phyloP scores from a whole-genome alignment of 495 filamentous ascomycete genomes.

The Letharia lupina region DNA sequence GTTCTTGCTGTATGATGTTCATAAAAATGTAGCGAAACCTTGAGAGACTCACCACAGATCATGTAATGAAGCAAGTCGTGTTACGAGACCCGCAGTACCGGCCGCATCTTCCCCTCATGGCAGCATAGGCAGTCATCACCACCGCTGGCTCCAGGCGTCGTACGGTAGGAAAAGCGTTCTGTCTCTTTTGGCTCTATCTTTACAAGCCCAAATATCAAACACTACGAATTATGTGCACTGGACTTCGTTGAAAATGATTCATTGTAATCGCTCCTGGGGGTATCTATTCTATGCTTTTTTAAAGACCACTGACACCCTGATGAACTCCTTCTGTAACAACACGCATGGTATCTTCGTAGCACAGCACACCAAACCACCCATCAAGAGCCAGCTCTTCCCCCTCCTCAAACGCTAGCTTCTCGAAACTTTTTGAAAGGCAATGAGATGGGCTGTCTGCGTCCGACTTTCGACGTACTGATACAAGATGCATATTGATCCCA shows the following conservation, averaged over 20 bases:
- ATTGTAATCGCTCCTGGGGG: not conserved
- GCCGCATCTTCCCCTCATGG: too few species aligned
- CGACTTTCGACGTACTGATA: not conserved
- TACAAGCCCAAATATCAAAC: not conserved
- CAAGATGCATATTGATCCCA: not conserved
- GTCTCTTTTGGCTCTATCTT: too few species aligned
- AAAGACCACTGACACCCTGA: not conserved
- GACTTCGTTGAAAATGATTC: not conserved
- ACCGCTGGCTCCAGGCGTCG: too few species aligned
- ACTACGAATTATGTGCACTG: not conserved
- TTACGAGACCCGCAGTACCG: too few species aligned
- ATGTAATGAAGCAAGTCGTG: too few species aligned
- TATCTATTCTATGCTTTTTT: constrained; percentile 11
- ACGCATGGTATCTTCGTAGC: not conserved
- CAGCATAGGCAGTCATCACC: too few species aligned
- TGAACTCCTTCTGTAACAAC: not conserved
- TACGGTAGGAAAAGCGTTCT: too few species aligned
- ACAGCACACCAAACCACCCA: not conserved
- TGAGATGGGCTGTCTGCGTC: not conserved
- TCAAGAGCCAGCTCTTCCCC: not conserved
- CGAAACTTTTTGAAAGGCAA: not conserved
- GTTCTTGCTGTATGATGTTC: too few species aligned
- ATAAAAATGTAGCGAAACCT: too few species aligned
- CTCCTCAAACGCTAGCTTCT: not conserved
- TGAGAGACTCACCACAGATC: too few species aligned